A percentile compares a stretch with the other conserved stretches of the same genome.
Evolutionary conservation across 2,329 filamentous ascomycete species (phyloP).

Genomic region (Penicillium sp.): DNA sequence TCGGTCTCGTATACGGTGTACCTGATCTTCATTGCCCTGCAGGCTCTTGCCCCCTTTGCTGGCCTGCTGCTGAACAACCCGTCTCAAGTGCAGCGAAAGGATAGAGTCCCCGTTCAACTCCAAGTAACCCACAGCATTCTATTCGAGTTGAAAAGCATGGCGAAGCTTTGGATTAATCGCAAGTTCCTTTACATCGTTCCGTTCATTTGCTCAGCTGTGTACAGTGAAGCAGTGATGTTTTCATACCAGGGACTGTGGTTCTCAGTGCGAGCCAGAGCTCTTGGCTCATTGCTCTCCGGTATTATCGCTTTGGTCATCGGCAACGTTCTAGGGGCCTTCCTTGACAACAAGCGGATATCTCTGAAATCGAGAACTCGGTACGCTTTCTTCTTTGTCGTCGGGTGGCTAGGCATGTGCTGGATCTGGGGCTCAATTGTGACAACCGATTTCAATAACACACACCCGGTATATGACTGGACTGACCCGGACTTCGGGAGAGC

Average conservation of each 20-base stretch:
- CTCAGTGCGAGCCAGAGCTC: conserved; percentile 62
- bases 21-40: conserved; percentile 66
- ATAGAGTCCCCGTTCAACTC: conserved; percentile 60
- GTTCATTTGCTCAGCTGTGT: conserved; percentile 68
- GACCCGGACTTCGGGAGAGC: conserved; percentile 61
- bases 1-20: conserved; percentile 67
- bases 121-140: conserved; percentile 55
- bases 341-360: conserved; percentile 56
- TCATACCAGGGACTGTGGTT: conserved; percentile 68
- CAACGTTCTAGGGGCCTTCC: conserved; percentile 62
- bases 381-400: conserved; percentile 51
- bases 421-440: conserved; percentile 65
- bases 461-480: conserved; percentile 64
- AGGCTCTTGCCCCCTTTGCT: conserved; percentile 62
- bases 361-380: conserved; percentile 54
- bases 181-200: conserved; percentile 63
- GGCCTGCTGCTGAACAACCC: conserved; percentile 62
- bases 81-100: conserved; percentile 59
- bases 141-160: conserved; percentile 58
- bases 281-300: conserved; percentile 68
- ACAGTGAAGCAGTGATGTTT: conserved; percentile 68
- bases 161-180: conserved; percentile 56
- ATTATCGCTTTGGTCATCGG: conserved; percentile 63
- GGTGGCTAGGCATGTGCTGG: conserved; percentile 66
- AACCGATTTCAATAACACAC: conserved; percentile 55